These are phyloP conservation scores for Odonthalia washingtoniensis DNA, from an alignment of 31 red algal species.

Conservation along the genomic window DNA sequence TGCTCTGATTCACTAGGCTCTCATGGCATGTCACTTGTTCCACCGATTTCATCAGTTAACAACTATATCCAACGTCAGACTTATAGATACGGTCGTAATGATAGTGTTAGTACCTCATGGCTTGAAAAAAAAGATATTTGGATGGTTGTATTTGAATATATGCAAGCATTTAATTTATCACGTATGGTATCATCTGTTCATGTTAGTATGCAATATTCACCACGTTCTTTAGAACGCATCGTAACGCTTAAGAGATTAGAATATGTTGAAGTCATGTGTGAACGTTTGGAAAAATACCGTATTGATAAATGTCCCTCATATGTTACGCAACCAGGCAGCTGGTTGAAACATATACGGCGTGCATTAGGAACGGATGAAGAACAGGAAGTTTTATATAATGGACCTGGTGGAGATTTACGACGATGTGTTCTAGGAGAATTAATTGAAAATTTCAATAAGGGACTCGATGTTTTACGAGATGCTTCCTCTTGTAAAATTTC, in stretches of 20 bases:
- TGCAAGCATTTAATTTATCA: constrained; percentile 33
- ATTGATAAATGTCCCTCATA: not conserved
- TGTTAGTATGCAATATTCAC: constrained; percentile 9
- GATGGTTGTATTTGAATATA: constrained; percentile 41
- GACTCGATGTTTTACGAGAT: not conserved
- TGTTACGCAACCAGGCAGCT: not conserved
- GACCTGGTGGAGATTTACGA: not conserved
- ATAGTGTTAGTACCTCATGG: too few species aligned
- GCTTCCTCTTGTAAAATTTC: not conserved
- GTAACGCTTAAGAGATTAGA: constrained; percentile 32
- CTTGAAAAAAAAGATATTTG: constrained; percentile 15
- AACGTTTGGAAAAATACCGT: not conserved
- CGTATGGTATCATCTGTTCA: constrained; percentile 26
- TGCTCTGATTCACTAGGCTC: constrained; percentile 26
- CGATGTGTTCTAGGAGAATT: not conserved
- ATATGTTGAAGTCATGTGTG: constrained; percentile 35
- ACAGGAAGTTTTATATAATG: not conserved
- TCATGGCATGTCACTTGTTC: constrained; percentile 21
- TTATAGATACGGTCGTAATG: too few species aligned
- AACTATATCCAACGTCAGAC: too few species aligned
- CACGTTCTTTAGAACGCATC: constrained; percentile 7
- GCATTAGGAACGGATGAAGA: not conserved
- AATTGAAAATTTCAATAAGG: not conserved
- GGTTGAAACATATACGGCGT: not conserved
- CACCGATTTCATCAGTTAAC: constrained; percentile 1